Conservation (phyloP, 805 yeast genomes). For the Metschnikowia colocasiae region DNA sequence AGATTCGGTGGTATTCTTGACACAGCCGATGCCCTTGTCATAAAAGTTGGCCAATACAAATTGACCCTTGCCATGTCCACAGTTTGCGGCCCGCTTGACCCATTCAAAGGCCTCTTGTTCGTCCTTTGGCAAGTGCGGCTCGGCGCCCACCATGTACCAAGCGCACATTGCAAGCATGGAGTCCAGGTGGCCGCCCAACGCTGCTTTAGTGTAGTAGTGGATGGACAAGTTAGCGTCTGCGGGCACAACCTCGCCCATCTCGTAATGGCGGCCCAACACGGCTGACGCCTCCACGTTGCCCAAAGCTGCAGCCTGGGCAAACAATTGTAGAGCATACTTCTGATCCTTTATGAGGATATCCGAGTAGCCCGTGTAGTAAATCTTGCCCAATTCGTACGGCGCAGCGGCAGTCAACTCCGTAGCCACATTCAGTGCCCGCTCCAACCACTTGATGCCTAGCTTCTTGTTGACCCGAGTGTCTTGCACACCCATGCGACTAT, state of each 20-base stretch:
- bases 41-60: conserved; percentile 78
- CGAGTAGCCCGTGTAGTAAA: conserved; percentile 76
- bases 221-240: conserved; percentile 80
- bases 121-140: conserved; percentile 74
- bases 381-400: conserved; percentile 86
- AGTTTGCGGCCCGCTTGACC: conserved; percentile 83
- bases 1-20: conserved; percentile 51
- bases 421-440: conserved; percentile 81
- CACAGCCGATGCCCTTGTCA: conserved; percentile 86
- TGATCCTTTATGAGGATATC: conserved; percentile 84
- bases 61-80: conserved; percentile 78
- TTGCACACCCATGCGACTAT: conserved; percentile 78
- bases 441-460: conserved; percentile 89
- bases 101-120: conserved; percentile 88
- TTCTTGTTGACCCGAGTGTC: conserved; percentile 66
- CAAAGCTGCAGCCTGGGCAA: conserved; percentile 82
- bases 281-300: conserved; percentile 82
- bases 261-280: conserved; percentile 78
- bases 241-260: conserved; percentile 70
- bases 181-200: conserved; percentile 78
- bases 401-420: conserved; percentile 87
- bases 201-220: conserved; percentile 91
- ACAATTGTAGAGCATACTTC: conserved; percentile 79
- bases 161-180: conserved; percentile 95
- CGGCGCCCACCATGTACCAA: conserved; percentile 92